These are phyloP conservation scores for Paecilomyces sp. DNA, from an alignment of 2,329 filamentous ascomycete species.

Conservation along the genomic window DNA sequence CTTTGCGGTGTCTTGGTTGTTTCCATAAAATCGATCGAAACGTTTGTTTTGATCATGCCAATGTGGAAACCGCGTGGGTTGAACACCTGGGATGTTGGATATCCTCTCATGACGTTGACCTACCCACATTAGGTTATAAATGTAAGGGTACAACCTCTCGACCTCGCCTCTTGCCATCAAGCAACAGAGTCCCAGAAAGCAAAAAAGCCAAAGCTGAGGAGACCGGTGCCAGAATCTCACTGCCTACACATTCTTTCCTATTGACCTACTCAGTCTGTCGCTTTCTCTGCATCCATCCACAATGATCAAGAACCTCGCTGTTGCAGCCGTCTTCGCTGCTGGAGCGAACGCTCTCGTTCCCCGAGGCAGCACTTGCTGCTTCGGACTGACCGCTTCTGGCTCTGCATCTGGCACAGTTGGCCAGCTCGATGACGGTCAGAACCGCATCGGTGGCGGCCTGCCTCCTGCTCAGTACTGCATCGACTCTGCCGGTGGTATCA, in stretches of 20 bases:
- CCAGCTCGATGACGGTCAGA: slow-evolving; percentile 57
- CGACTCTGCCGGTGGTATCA: slow-evolving; percentile 46
- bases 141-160: background rate
- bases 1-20: background rate
- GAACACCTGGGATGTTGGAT: background rate
- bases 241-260: background rate
- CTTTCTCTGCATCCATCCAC: background rate
- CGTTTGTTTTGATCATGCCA: background rate
- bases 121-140: background rate
- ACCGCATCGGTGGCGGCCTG: slow-evolving; percentile 47
- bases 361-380: slow-evolving; percentile 41
- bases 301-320: slow-evolving; percentile 34
- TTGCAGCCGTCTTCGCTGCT: slow-evolving; percentile 31
- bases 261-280: background rate
- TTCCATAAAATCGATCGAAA: background rate
- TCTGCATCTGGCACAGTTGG: slow-evolving; percentile 48
- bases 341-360: slow-evolving; percentile 37
- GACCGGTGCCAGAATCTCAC: background rate
- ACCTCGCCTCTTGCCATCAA: background rate
- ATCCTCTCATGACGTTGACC: background rate
- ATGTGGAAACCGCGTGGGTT: background rate
- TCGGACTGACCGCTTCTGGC: slow-evolving; percentile 46
- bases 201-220: background rate
- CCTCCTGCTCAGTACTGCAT: slow-evolving; percentile 48
- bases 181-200: background rate